Evolutionary conservation across 2,329 filamentous ascomycete genomes (phyloP).

Genomic region (Colletotrichum endophyticum): DNA sequence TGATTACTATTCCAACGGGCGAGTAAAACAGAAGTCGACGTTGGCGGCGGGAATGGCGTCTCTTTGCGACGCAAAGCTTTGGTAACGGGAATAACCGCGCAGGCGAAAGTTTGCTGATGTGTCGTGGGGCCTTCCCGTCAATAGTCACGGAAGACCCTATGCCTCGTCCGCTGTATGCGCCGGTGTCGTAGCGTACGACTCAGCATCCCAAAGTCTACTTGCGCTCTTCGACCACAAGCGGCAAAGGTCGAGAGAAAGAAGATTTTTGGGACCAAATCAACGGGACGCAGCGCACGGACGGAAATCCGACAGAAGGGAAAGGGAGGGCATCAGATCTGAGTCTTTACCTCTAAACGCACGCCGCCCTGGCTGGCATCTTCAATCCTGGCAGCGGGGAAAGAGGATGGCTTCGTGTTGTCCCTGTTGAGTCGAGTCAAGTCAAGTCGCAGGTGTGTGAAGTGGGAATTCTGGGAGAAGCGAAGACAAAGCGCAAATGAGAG

Average conservation of each 20-base stretch:
- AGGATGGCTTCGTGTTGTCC: neutral
- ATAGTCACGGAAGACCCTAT: neutral
- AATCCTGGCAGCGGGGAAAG: neutral
- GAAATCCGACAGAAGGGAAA: slow-evolving; percentile 9
- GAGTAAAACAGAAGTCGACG: neutral
- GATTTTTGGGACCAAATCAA: neutral
- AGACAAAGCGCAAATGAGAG: neutral
- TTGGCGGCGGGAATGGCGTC: neutral
- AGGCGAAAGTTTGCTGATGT: slow-evolving; percentile 8
- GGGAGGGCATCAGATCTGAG: slow-evolving; percentile 7
- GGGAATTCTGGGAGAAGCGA: neutral
- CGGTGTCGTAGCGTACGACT: neutral
- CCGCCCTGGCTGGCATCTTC: neutral
- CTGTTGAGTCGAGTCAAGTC: neutral
- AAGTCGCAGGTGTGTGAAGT: neutral
- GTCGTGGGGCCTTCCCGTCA: neutral
- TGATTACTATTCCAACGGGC: neutral
- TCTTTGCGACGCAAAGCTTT: neutral
- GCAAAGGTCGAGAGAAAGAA: neutral
- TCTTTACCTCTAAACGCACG: slow-evolving; percentile 2
- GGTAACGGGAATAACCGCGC: slow-evolving; percentile 10
- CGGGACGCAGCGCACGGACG: slow-evolving; percentile 9
- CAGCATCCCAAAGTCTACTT: neutral
- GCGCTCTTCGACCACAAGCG: neutral
- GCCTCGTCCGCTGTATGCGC: neutral